Base-by-base conservation (phyloP, 257 asterid species). In the Lycium barbarum region DNA sequence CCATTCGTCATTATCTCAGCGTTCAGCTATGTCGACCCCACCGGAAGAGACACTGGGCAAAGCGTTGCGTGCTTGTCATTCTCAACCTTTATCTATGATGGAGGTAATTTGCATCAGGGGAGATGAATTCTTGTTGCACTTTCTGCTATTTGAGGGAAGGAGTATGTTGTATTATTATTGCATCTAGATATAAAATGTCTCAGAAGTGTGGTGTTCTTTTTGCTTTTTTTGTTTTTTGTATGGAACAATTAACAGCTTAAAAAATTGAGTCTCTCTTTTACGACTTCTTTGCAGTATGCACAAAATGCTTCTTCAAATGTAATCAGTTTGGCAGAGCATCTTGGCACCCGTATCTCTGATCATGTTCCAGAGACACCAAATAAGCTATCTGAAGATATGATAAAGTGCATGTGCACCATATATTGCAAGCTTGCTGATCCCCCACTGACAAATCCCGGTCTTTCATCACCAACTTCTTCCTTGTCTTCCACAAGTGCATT, bases 271-370 rank as follows among this genome's bases (percentile, higher is more conserved):
- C 82, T 15, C 33, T 71, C 38, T 33, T 14, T 53, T 33, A 26
- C 2, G 49, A 15, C 49, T 78, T 78, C 33, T 74, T 78, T 92
- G 85, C 92, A 94, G 99, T 93, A 91, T 85, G 92, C 92, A 0
- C 94, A 93, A 88, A 93, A 90, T 90, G 81, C 93, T 17, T 91
- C 98, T 54, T 84, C 98, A 51, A 79, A 86, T 78, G 88, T 95
- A 58, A 93, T 93, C 88, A 94, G 98, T 87, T 88, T 97, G 87
- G 99, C 99, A 2, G 99, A 95, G 93, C 98, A 95, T 92, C 97
- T 97, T 26, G 98, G 98, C 59, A 92, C 99, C 53, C 91, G 95
- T 47, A 93, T 95, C 76, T 92, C 97, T 0, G 99, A 95, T 90
- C 99, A 92, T 59, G 61, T 94, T 84, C 93, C 92, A 9, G 99